Evolutionary conservation across 2,329 filamentous ascomycete genomes (phyloP).

Genomic region (Trichoderma afroharzianum): DNA sequence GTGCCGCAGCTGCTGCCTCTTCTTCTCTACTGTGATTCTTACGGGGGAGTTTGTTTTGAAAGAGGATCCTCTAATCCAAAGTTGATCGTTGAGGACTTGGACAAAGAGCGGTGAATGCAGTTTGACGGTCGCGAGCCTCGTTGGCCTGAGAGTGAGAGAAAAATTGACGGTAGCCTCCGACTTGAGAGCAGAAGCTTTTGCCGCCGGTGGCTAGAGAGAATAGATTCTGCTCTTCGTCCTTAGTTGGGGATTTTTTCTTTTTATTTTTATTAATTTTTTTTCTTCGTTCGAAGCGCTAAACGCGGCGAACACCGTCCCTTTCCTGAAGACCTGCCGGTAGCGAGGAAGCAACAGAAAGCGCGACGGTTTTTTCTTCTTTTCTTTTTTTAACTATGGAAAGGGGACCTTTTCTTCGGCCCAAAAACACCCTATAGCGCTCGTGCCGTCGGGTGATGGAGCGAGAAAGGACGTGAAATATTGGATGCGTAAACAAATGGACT

Average conservation of each 20-base stretch:
- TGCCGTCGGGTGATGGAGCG: not conserved
- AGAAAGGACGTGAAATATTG: not conserved
- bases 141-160: not conserved
- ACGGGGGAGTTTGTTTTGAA: conserved; percentile 22
- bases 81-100: conserved; percentile 47
- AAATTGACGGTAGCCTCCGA: not conserved
- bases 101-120: conserved; percentile 71
- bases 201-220: not conserved
- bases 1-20: conserved; percentile 32
- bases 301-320: conserved; percentile 7
- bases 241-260: not conserved
- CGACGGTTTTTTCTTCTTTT: not conserved
- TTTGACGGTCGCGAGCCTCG: conserved; percentile 46
- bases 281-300: not conserved
- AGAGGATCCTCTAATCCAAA: conserved; percentile 33
- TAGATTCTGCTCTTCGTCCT: not conserved
- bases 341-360: not conserved
- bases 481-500: conserved; percentile 15
- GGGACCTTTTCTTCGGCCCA: not conserved
- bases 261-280: not conserved
- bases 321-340: not conserved
- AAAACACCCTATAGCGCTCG: not conserved
- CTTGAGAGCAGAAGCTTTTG: not conserved
- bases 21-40: conserved; percentile 30
- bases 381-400: conserved; percentile 10